Conservation (phyloP, 805 yeast genomes). For the Myxozyma monticola region DNA sequence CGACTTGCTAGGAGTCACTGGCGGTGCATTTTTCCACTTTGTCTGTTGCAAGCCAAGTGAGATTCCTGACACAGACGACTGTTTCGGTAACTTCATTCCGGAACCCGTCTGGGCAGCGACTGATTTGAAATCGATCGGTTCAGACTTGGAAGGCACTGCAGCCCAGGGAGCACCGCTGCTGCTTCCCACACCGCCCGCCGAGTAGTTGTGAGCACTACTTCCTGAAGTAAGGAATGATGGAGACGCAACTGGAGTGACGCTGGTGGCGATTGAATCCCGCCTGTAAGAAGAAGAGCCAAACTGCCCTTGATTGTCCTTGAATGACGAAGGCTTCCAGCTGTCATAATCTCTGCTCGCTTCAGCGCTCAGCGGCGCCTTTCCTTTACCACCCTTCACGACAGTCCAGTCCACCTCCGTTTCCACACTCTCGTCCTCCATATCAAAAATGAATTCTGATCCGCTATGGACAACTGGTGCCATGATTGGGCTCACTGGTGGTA, state of each 20-base stretch:
- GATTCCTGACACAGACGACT: conserved; percentile 15
- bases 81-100: not conserved
- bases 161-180: conserved; percentile 11
- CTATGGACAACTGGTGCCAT: conserved; percentile 5
- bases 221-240: no score
- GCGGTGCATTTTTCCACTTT: not conserved
- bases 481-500: conserved; percentile 18
- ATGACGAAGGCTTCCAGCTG: not conserved
- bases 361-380: not conserved
- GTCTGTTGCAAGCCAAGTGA: conserved; percentile 19
- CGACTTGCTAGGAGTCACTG: not conserved
- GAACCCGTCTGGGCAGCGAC: not conserved
- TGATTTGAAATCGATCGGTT: conserved; percentile 11
- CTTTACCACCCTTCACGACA: conserved; percentile 12
- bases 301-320: not conserved
- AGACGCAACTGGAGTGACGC: not conserved
- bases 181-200: not conserved
- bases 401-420: conserved; percentile 8
- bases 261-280: not conserved
- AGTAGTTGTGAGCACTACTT: not conserved
- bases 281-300: not conserved
- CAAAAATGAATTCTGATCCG: conserved; percentile 25
- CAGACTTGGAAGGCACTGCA: conserved; percentile 6
- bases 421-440: conserved; percentile 31
- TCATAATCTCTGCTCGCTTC: no score